Base-by-base conservation (phyloP, 768 basidiomycete species). In the Lyophyllum decastes region DNA sequence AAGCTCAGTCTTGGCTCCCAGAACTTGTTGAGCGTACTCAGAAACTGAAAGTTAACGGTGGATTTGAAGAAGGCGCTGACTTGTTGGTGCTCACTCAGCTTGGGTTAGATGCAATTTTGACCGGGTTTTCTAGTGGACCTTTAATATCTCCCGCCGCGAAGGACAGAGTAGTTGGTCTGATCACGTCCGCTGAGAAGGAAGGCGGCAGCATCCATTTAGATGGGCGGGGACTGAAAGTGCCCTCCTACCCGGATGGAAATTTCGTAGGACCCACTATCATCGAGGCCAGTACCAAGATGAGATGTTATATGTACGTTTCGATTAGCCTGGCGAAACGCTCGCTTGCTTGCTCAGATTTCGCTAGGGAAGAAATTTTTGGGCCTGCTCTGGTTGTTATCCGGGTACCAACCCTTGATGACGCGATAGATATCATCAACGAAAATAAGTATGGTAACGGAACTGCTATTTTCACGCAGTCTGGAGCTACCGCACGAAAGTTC, bases 401-500 rank as follows among this genome's bases (percentile, higher is more conserved):
- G 48, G 92, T 88, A 5, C 86, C 94, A 33, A 92, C 88, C 0
- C 77, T 98, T 43, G 95, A 98, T 60, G 93, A 96, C 58, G 95
- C 94, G 12, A 81, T 98, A 58, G 83, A 85, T 43, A 86, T 96
- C 59, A 88, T 98, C 73, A 98, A 98, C 75, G 74, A 78, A 59
- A 98, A 97, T 75, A 80, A 73, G 62, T 98, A 97, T 70, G 91
- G 96, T 8, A 98, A 98, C 65, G 96, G 96, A 27, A 86, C 95
- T 27, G 92, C 94, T 21, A 93, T 97, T 69, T 98, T 98, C 72
- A 99, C 96, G 21, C 93, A 97, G 74, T 92, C 90, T 14, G 97
- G 96, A 16, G 92, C 96, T 33, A 94, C 94, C 7, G 96, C 95
- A 17, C 86, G 96, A 55, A 92, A 90, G 72, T 99, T 97, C 61